phyloP scores from a whole-genome alignment of 495 filamentous ascomycete species.

The Tetracladium setigerum region DNA sequence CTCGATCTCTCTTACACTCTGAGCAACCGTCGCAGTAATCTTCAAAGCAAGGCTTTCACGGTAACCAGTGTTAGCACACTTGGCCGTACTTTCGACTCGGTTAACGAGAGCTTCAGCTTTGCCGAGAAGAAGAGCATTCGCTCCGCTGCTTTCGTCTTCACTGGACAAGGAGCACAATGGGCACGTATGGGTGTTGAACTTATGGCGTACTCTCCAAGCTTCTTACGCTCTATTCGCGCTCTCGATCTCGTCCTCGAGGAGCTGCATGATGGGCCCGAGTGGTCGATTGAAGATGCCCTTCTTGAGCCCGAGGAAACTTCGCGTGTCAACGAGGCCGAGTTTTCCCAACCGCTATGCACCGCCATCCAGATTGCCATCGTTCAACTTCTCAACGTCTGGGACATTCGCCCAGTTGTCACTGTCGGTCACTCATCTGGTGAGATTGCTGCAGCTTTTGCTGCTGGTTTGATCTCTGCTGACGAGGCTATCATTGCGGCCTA shows the following conservation, averaged over 20 bases:
- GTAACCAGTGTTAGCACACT: not conserved
- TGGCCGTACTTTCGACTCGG: too few relatives aligned
- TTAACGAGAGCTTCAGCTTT: too few relatives aligned
- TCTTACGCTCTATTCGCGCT: not conserved
- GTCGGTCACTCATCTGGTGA: constrained; percentile 61
- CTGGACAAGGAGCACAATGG: constrained; percentile 38
- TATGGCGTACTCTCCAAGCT: not conserved
- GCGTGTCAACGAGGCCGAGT: constrained; percentile 33
- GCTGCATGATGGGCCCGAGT: constrained; percentile 21
- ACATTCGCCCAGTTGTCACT: constrained; percentile 40
- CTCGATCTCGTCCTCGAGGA: not conserved
- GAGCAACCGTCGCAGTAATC: constrained; percentile 13
- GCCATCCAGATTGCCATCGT: constrained; percentile 47
- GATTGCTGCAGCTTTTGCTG: constrained; percentile 47
- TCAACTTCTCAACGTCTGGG: constrained; percentile 43
- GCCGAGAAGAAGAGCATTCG: not conserved
- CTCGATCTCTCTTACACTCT: constrained; percentile 31
- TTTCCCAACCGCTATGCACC: constrained; percentile 45
- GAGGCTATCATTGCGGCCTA: constrained; percentile 45
- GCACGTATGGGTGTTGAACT: constrained; percentile 49
- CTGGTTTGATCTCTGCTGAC: constrained; percentile 40
- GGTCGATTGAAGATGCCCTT: constrained; percentile 39
- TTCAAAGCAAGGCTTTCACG: constrained; percentile 9
- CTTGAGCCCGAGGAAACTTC: constrained; percentile 15
- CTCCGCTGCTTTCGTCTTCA: constrained; percentile 12